Base-by-base conservation (phyloP, 345 rosid genomes). In the Syzygium oleosum region DNA sequence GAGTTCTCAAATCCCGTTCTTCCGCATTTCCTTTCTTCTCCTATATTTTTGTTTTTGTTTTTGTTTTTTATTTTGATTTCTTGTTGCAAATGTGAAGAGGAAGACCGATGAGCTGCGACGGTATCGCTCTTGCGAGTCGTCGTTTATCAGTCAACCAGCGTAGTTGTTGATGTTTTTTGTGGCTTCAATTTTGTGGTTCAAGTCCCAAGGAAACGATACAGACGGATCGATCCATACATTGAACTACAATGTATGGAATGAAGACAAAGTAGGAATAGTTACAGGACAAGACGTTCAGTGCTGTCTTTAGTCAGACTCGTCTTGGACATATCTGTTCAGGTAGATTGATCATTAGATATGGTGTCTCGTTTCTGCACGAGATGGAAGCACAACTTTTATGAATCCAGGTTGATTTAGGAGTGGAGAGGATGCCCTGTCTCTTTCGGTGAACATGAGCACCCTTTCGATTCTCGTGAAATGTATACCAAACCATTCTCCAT, bases 41-140 rank as follows among this genome's bases (percentile, higher is more conserved):
- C 4, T 2, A 0, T 55, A 1, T 55, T 21, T 22, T 55, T 16
- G 1, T 7, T 16, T 16, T 43, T 43, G 4, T 43, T 43, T 5
- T 43, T 43, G 4, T 43, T 43, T 52, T 14, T 1, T 17, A 0
- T 2, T 63, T 63, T 0, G 43, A 16, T 16, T 2, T 68, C 79
- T 34, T 68, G 46, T 31, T 17, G 79, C 79, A 38, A 68, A 68
- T 34, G 46, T 17, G 79, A 31, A 34, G 46, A 0, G 23, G 1
- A 68, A 31, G 23, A 31, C 43, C 3, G 21, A 31, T 31, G 79
- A 34, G 79, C 79, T 68, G 43, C 79, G 43, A 31, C 23, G 41
- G 79, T 38, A 31, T 34, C 23, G 79, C 7, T 31, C n/a, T 56
- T 1, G 61, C 12, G 61, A 56, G 61, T 56, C n/a, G 61, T 23